These are phyloP conservation scores for Fusarium virguliforme DNA, from an alignment of 2,329 filamentous ascomycete genomes.

Conservation along the genomic window DNA sequence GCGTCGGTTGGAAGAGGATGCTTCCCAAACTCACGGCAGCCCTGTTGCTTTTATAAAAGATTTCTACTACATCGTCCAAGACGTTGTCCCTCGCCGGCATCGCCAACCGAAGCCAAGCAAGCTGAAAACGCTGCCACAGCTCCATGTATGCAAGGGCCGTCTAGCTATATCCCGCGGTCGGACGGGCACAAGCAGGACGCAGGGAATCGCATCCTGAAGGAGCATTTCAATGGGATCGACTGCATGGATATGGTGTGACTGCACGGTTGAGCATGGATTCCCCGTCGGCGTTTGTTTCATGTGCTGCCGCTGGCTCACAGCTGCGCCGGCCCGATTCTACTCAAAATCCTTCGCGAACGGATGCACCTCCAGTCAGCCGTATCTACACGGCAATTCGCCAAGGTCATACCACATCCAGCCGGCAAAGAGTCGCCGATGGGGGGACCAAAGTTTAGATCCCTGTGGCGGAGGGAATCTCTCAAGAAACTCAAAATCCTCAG, in stretches of 20 bases:
- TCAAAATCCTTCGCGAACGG: neutral
- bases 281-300: neutral
- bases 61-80: neutral
- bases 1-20: neutral
- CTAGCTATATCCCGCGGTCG: neutral
- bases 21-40: neutral
- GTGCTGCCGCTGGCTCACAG: neutral
- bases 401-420: neutral
- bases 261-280: neutral
- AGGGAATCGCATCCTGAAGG: neutral
- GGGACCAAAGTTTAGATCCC: neutral
- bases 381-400: neutral
- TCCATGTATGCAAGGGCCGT: neutral
- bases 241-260: neutral
- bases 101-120: neutral
- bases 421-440: neutral
- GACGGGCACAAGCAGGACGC: neutral
- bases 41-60: neutral
- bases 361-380: neutral
- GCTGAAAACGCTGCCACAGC: neutral
- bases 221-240: neutral
- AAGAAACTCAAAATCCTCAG: neutral
- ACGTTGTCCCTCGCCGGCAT: neutral
- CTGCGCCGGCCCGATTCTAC: neutral
- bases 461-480: neutral